Evolutionary conservation across 495 filamentous ascomycete species (phyloP).

Genomic region (Penicillium roqueforti): DNA sequence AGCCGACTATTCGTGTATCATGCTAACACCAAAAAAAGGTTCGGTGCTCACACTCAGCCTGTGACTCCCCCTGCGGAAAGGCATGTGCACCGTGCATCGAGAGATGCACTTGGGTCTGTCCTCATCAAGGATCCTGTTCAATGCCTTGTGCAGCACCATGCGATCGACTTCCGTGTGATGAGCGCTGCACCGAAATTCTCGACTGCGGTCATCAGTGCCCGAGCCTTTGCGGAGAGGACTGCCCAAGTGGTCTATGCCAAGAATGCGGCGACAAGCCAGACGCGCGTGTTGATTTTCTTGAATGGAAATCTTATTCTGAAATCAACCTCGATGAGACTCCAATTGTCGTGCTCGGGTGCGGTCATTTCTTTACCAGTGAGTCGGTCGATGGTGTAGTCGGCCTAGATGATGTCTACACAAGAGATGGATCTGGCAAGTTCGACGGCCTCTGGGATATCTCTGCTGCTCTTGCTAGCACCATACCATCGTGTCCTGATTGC

Average conservation of each 20-base stretch:
- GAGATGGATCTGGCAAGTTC: conserved; percentile 12
- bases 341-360: conserved; percentile 8
- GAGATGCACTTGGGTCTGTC: conserved; percentile 49
- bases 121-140: conserved; percentile 45
- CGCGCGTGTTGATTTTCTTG: conserved; percentile 9
- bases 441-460: conserved; percentile 12
- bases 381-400: conserved; percentile 14
- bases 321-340: conserved; percentile 11
- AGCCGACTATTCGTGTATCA: background rate
- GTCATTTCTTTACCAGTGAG: conserved; percentile 12
- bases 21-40: conserved; percentile 4
- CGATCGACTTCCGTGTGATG: conserved; percentile 57
- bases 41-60: conserved; percentile 11
- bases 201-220: conserved; percentile 63
- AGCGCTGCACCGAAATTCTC: conserved; percentile 31
- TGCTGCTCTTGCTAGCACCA: conserved; percentile 11
- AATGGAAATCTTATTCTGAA: conserved; percentile 9
- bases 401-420: conserved; percentile 13
- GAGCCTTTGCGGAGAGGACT: conserved; percentile 54
- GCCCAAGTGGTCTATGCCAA: conserved; percentile 34
- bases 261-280: conserved; percentile 7
- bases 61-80: conserved; percentile 42
- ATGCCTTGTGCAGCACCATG: conserved; percentile 56
- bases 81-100: conserved; percentile 60
- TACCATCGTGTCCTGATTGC: background rate